phyloP scores from a whole-genome alignment of 345 rosid species.

The Eucalyptus rudis region DNA sequence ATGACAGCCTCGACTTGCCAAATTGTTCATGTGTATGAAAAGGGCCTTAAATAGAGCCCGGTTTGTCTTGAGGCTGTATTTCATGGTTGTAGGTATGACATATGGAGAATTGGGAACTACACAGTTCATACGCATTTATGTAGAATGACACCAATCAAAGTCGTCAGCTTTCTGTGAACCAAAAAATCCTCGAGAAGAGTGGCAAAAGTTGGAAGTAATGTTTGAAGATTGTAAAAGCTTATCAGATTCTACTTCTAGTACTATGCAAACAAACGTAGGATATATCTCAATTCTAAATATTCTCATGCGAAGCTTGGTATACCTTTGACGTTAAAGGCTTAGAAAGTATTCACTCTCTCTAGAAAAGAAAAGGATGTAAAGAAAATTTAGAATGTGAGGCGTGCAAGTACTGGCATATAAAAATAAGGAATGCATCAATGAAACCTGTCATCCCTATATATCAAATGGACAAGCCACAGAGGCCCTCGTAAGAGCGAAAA shows the following conservation, averaged over 20 bases:
- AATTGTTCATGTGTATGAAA: constrained; percentile 69
- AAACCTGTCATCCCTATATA: too few species aligned
- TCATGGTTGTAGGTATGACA: background rate
- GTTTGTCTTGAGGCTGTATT: background rate
- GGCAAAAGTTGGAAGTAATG: background rate
- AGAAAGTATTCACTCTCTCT: too few species aligned
- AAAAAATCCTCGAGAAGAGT: background rate
- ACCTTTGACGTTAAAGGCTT: too few species aligned
- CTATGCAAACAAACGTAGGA: background rate
- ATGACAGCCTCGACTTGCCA: constrained; percentile 88
- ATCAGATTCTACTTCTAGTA: background rate
- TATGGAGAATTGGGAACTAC: background rate
- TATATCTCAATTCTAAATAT: background rate
- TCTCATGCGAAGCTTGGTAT: too few species aligned
- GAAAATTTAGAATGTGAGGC: too few species aligned
- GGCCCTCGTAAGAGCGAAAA: too few species aligned
- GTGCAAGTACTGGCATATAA: too few species aligned
- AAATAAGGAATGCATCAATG: too few species aligned
- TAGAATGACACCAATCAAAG: background rate
- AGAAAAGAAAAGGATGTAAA: too few species aligned
- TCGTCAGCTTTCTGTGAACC: background rate
- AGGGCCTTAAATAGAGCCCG: constrained; percentile 24
- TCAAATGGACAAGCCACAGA: too few species aligned
- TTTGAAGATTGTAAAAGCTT: background rate
- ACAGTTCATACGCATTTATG: background rate